A percentile compares a stretch with the other conserved stretches of the same genome.
These are phyloP conservation scores for Volvox africanus DNA, from an alignment of 139 green algal genomes.

Conservation along the genomic window DNA sequence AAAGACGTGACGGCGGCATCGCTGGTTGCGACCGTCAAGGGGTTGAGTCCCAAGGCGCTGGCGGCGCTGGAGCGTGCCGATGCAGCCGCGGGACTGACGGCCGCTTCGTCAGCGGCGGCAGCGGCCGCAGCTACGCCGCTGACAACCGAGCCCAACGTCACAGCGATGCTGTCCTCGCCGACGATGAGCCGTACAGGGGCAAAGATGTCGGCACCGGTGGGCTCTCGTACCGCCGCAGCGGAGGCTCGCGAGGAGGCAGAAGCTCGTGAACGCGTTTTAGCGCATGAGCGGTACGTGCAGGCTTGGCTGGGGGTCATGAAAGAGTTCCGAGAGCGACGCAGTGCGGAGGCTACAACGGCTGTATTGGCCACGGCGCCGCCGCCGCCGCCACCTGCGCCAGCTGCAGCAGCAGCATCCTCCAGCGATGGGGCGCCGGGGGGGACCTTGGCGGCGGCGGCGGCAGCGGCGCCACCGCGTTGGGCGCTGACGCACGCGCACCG, in stretches of 20 bases:
- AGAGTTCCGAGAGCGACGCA: background rate
- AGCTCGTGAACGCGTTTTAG: background rate
- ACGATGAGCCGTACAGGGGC: background rate
- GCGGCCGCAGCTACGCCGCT: background rate
- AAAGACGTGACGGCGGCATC: background rate
- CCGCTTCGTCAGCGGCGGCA: background rate
- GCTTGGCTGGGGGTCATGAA: slow-evolving; percentile 8
- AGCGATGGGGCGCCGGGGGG: background rate
- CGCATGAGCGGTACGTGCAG: background rate
- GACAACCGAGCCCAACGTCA: background rate
- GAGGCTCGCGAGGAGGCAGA: background rate
- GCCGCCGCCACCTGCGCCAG: background rate
- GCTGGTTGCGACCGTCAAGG: background rate
- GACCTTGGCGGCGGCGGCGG: background rate
- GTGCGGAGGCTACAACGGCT: background rate
- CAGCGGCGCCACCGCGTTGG: background rate
- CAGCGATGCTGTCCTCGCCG: background rate
- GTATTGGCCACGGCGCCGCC: slow-evolving; percentile 13
- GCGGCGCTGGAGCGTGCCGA: background rate
- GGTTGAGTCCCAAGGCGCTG: background rate
- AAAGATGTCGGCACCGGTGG: background rate
- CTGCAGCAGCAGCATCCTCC: background rate
- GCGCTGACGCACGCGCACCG: background rate
- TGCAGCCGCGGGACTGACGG: background rate
- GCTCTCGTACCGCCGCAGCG: background rate